phyloP scores from a whole-genome alignment of 768 basidiomycete species.

The Trichaptum fuscoviolaceum region DNA sequence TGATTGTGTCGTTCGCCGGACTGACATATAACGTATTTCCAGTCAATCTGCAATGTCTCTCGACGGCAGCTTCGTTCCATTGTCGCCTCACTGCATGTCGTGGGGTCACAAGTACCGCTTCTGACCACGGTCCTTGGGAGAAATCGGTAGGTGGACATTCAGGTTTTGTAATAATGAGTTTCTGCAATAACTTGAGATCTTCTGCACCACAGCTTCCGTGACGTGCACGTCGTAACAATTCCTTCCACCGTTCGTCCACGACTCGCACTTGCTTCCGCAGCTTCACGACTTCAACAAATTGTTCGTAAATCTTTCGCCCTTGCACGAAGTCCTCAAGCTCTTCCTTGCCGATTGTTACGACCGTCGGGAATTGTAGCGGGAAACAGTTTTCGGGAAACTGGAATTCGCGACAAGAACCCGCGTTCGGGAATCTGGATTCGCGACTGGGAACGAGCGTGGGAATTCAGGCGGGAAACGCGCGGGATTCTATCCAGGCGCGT shows the following conservation, averaged over 20 bases:
- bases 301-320: constrained; percentile 22
- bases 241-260: constrained; percentile 25
- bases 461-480: too few relatives aligned
- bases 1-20: constrained; percentile 21
- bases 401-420: too few relatives aligned
- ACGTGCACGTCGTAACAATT: constrained; percentile 24
- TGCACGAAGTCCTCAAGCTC: constrained; percentile 2
- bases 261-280: constrained; percentile 33
- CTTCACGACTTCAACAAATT: constrained; percentile 29
- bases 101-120: constrained; percentile 24
- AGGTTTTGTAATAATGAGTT: constrained; percentile 18
- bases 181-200: constrained; percentile 25
- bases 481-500: too few relatives aligned
- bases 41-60: constrained; percentile 18
- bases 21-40: constrained; percentile 18
- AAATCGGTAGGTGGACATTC: constrained; percentile 16
- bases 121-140: constrained; percentile 17
- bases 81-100: constrained; percentile 24
- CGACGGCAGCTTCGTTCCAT: constrained; percentile 24
- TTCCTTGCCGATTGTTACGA: too few relatives aligned
- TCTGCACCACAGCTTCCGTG: constrained; percentile 20
- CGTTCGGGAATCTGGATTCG: too few relatives aligned
- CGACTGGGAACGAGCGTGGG: too few relatives aligned
- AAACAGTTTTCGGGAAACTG: too few relatives aligned
- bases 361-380: too few relatives aligned